Evolutionary conservation across 2,329 filamentous ascomycete genomes (phyloP).

Genomic region (Aspergillus alliaceus): DNA sequence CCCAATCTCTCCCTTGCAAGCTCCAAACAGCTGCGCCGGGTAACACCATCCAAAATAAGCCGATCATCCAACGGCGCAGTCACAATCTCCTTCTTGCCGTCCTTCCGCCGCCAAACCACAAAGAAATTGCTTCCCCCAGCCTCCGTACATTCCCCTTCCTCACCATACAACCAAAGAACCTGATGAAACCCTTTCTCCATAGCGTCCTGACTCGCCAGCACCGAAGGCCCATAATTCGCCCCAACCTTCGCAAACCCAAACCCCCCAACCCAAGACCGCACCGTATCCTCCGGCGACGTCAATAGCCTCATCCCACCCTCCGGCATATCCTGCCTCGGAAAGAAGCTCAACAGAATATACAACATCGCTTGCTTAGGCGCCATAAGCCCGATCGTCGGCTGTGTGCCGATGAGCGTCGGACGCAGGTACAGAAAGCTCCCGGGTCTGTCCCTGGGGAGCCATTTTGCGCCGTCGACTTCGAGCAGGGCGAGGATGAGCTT

Average conservation of each 20-base stretch:
- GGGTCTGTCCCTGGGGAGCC: constrained; percentile 16
- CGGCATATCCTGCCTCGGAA: neutral
- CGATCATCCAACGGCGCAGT: constrained; percentile 78
- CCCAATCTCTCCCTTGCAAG: constrained; percentile 54
- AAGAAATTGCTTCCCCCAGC: constrained; percentile 90
- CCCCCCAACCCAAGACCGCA: constrained; percentile 85
- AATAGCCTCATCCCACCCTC: constrained; percentile 47
- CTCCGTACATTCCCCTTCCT: constrained; percentile 74
- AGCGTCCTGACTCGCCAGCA: constrained; percentile 75
- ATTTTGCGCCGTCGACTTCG: constrained; percentile 24
- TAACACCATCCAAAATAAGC: constrained; percentile 81
- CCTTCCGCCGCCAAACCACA: constrained; percentile 62
- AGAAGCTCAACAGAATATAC: constrained; percentile 64
- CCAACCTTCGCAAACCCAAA: constrained; percentile 88
- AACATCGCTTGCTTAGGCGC: constrained; percentile 4
- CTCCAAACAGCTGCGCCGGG: constrained; percentile 71
- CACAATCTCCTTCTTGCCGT: constrained; percentile 64
- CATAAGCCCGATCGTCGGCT: constrained; percentile 68
- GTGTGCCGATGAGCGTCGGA: constrained; percentile 79
- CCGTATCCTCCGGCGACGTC: constrained; percentile 73
- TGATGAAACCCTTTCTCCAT: constrained; percentile 73
- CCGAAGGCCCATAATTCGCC: constrained; percentile 81
- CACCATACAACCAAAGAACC: constrained; percentile 83
- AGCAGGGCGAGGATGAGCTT: constrained; percentile 66
- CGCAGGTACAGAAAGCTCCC: constrained; percentile 71